Evolutionary conservation across 257 asterid species (phyloP).

Genomic region (Rubia yunnanensis): DNA sequence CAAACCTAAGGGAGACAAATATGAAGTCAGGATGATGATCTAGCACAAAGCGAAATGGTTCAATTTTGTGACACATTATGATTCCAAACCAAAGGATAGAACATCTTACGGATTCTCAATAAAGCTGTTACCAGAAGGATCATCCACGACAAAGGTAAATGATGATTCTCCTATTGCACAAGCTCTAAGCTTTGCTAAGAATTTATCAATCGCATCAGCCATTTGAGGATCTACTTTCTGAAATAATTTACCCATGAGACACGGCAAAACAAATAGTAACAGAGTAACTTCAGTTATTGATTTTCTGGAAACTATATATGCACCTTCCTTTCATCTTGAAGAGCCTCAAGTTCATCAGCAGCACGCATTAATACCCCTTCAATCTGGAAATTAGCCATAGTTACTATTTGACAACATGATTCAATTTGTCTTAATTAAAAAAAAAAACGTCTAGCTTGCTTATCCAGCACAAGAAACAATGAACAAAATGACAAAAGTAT

Average conservation of each 20-base stretch:
- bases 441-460: not conserved
- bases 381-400: constrained; percentile 35
- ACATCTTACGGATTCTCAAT: constrained; percentile 89
- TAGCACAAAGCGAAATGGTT: not conserved
- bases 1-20: constrained; percentile 35
- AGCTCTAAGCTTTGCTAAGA: constrained; percentile 69
- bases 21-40: not conserved
- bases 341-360: constrained; percentile 67
- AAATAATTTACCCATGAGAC: not conserved
- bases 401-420: not conserved
- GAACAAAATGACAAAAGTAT: not conserved
- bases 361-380: constrained; percentile 88
- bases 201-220: constrained; percentile 77
- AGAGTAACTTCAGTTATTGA: not conserved
- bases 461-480: not conserved
- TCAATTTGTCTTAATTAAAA: not conserved
- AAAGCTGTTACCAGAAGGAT: constrained; percentile 98
- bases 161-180: constrained; percentile 63
- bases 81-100: constrained; percentile 7
- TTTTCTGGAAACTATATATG: not conserved
- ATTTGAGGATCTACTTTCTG: constrained; percentile 81
- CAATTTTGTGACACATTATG: not conserved
- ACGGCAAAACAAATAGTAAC: constrained; percentile 6
- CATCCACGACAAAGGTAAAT: constrained; percentile 76
- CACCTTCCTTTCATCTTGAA: constrained; percentile 94